Base-by-base conservation (phyloP, 305 asterid genomes). In the Fraxinus floribunda region DNA sequence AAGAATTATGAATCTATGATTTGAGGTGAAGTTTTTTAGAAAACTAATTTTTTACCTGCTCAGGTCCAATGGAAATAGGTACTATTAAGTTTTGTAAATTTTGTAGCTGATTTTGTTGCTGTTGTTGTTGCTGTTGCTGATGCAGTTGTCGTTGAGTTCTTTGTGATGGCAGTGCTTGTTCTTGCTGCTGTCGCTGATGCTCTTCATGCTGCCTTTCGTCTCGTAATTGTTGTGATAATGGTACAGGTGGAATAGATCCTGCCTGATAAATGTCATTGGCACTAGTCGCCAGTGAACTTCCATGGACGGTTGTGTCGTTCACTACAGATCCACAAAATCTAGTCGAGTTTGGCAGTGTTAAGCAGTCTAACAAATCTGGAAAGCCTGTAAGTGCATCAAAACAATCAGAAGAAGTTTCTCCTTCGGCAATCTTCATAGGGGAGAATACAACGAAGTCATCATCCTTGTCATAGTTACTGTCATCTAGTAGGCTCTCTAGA, bases 181-280 rank as follows among this genome's bases (percentile, higher is more conserved):
- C 72, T 52, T 80, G 79, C 46, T 16, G 78, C 16, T 44, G 82
- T 39, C 81, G 78, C 7, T 57, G 83, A 38, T 38, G 80, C 80
- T 87, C 81, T 49, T 93, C 98, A 9, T 85, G 92, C 41, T 86
- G 88, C 82, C 95, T 86, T 75, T 94, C 97, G 68, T 86, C 89
- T 75, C 87, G 91, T 85, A 91, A 57, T 36, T 94, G 94, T 34
- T 91, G 92, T 7, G 94, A 86, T 74, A 94, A 76, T 6, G 94
- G 93, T 7, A 85, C 85, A 4, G 87, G 32, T 3, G 81, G 86
- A 30, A 44, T 34, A 9, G 82, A 62, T 26, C 78, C 82, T n/a
- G 83, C 79, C 70, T 52, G 84, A 71, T 88, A 83, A 35, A 77
- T 72, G 57, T 77, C 85, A 34, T 41, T 79, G n/a, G 85, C 89